These are phyloP conservation scores for Corynespora cassiicola DNA, from an alignment of 2,329 filamentous ascomycete species.

Conservation along the genomic window DNA sequence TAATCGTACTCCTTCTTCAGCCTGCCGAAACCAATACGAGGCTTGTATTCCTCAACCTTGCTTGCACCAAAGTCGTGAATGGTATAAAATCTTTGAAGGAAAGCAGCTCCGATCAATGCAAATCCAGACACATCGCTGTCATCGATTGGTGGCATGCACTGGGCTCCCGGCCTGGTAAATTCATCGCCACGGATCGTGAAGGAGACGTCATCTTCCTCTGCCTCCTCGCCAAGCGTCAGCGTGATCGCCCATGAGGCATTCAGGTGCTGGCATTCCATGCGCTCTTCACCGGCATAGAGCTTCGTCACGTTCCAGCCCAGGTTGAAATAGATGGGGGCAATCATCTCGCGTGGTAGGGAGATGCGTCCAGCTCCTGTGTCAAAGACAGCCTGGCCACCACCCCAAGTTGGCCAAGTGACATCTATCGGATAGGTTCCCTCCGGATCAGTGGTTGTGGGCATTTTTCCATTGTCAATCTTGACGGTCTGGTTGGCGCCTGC, in stretches of 20 bases:
- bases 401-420: constrained; percentile 9
- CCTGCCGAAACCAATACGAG: constrained; percentile 21
- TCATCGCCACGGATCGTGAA: constrained; percentile 22
- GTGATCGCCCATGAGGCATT: constrained; percentile 25
- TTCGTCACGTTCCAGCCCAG: constrained; percentile 24
- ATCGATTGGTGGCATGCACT: constrained; percentile 26
- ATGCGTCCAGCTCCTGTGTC: constrained; percentile 25
- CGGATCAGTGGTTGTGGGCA: constrained; percentile 7
- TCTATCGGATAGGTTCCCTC: constrained; percentile 13
- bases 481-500: constrained; percentile 12
- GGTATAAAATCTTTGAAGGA: constrained; percentile 17
- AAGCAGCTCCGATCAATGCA: constrained; percentile 17
- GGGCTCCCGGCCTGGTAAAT: constrained; percentile 7
- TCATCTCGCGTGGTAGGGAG: constrained; percentile 12
- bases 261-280: constrained; percentile 19
- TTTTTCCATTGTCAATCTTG: constrained; percentile 4
- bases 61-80: constrained; percentile 21
- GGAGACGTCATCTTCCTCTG: constrained; percentile 12
- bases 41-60: constrained; percentile 18
- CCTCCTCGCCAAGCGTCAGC: constrained; percentile 18
- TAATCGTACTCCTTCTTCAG: constrained; percentile 28
- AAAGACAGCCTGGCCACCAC: constrained; percentile 15
- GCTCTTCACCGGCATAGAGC: constrained; percentile 14
- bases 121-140: constrained; percentile 6
- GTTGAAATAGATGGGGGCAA: constrained; percentile 22